phyloP scores from a whole-genome alignment of 345 rosid species.

The Trapa incisa region DNA sequence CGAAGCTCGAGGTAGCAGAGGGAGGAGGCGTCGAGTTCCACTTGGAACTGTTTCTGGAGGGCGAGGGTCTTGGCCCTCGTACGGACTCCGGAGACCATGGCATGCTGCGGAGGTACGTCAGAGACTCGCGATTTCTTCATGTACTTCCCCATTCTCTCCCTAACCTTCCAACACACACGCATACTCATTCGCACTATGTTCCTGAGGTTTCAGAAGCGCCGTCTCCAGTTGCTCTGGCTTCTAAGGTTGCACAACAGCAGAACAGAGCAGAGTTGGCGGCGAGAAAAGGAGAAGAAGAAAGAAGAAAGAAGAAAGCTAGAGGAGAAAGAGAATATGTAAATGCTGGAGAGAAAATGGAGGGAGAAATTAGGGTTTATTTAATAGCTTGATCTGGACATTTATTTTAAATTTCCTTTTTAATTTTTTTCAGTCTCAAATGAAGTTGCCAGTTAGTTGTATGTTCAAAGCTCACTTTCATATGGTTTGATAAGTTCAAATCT shows the following conservation, averaged over 20 bases:
- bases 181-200: neutral
- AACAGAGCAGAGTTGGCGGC: neutral
- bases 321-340: neutral
- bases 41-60: slow-evolving; percentile 28
- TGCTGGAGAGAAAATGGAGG: neutral
- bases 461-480: too few relatives aligned
- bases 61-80: slow-evolving; percentile 60
- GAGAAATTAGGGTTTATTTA: slow-evolving; percentile 2
- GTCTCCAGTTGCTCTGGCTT: too few relatives aligned
- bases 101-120: slow-evolving; percentile 17
- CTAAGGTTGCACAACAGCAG: neutral
- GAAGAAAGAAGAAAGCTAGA: neutral
- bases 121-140: slow-evolving; percentile 43
- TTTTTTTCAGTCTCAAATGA: neutral
- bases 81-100: slow-evolving; percentile 24
- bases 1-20: slow-evolving; percentile 53
- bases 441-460: neutral
- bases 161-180: neutral
- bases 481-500: too few relatives aligned
- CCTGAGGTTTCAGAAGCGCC: neutral
- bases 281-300: neutral
- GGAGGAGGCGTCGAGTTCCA: slow-evolving; percentile 23
- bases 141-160: slow-evolving; percentile 44
- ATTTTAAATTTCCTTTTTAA: neutral
- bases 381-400: neutral